These are phyloP conservation scores for Solanum ossicruentum DNA, from an alignment of 257 asterid species.

Conservation along the genomic window DNA sequence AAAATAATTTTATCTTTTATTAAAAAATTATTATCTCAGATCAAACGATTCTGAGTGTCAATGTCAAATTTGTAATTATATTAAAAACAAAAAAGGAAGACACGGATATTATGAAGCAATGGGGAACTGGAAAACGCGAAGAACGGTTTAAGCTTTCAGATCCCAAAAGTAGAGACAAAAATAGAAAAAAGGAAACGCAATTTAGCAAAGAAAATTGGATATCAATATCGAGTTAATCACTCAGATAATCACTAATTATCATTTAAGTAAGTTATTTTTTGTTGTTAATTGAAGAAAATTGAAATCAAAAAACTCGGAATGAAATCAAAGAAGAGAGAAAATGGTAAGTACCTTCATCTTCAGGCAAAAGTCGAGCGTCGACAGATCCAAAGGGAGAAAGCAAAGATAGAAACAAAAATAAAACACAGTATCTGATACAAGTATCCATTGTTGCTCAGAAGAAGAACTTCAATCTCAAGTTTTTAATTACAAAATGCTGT, in stretches of 20 bases:
- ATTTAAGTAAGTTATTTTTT: too few relatives aligned
- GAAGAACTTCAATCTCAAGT: neutral
- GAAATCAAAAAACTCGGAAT: neutral
- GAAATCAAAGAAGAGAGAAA: neutral
- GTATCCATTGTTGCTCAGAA: neutral
- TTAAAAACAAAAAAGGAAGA: neutral
- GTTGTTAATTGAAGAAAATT: neutral
- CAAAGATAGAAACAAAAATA: neutral
- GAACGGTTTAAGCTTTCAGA: neutral
- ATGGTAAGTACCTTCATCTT: neutral
- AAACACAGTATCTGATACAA: neutral
- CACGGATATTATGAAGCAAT: neutral
- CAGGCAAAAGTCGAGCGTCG: neutral
- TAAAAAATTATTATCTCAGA: too few relatives aligned
- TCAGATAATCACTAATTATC: too few relatives aligned
- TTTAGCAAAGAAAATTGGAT: neutral
- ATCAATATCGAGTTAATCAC: neutral
- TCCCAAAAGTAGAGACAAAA: neutral
- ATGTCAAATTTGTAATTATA: too few relatives aligned
- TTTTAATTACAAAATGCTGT: neutral
- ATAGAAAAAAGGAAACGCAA: neutral
- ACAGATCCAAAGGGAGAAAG: neutral
- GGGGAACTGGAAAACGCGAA: neutral
- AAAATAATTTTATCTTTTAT: too few relatives aligned
- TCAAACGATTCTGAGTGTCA: too few relatives aligned